Percentiles rank a stretch among this genome's conserved stretches.
Conservation (phyloP, 129 eudicot species). For the Deinandra increscens region DNA sequence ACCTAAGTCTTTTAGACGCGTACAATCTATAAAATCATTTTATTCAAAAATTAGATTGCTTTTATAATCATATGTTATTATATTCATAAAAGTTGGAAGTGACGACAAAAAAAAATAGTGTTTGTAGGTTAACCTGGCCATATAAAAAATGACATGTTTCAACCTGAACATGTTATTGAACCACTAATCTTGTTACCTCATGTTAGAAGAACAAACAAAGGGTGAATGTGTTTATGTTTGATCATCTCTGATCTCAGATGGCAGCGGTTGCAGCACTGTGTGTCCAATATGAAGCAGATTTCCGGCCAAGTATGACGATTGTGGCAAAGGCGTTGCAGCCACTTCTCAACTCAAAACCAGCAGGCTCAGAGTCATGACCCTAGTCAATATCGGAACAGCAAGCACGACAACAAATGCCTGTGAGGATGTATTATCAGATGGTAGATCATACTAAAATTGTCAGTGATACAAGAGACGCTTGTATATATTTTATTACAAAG, state of each 20-base stretch:
- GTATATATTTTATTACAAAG: conserved; percentile 5
- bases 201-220: background rate
- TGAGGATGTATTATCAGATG: background rate
- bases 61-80: background rate
- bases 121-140: background rate
- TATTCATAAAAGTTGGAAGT: background rate
- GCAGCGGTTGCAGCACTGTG: conserved; percentile 94
- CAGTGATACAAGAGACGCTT: conserved; percentile 3
- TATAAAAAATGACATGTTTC: background rate
- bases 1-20: background rate
- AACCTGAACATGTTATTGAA: background rate
- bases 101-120: background rate
- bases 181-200: background rate
- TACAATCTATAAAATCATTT: background rate
- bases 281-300: conserved; percentile 89
- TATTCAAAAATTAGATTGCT: background rate
- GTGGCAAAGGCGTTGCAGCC: conserved; percentile 93
- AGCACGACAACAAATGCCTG: conserved; percentile 16
- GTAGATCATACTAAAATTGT: background rate
- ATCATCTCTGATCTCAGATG: conserved; percentile 46
- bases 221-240: background rate
- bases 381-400: conserved; percentile 25
- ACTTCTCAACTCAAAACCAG: conserved; percentile 68
- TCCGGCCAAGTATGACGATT: conserved; percentile 87
- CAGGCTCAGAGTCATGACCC: conserved; percentile 50